phyloP scores from a whole-genome alignment of 345 rosid genomes.

The Lepidium africanum region DNA sequence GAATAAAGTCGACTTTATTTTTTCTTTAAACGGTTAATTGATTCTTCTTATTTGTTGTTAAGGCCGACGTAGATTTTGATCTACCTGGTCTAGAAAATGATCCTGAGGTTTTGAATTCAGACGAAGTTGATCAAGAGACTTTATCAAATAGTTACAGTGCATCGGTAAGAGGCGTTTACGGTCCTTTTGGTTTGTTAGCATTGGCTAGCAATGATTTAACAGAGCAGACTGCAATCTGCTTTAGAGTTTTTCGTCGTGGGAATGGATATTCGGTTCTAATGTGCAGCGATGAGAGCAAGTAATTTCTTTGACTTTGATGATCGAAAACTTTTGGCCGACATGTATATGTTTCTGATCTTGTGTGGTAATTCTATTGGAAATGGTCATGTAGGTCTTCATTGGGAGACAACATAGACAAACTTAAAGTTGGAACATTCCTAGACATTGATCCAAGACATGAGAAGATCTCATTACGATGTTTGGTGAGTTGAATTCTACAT shows the following conservation, averaged over 20 bases:
- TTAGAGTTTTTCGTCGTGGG: conserved; percentile 34
- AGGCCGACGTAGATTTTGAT: conserved; percentile 49
- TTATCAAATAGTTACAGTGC: conserved; percentile 24
- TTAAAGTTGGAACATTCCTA: conserved; percentile 32
- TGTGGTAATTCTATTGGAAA: not conserved
- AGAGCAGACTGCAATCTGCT: conserved; percentile 58
- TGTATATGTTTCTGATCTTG: not conserved
- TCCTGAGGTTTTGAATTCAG: conserved; percentile 25
- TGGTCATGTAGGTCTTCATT: conserved; percentile 40
- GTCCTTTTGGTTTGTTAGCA: conserved; percentile 60
- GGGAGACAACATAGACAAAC: conserved; percentile 23
- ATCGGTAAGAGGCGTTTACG: conserved; percentile 30
- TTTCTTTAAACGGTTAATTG: not conserved
- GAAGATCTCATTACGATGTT: conserved; percentile 43
- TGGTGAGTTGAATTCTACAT: conserved; percentile 24
- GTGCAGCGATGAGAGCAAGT: conserved; percentile 33
- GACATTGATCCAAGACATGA: conserved; percentile 36
- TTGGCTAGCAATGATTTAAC: conserved; percentile 47
- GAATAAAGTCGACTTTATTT: not conserved
- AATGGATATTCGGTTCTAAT: conserved; percentile 37
- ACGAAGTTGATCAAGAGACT: conserved; percentile 29
- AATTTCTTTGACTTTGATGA: not conserved
- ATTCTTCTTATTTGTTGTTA: not conserved
- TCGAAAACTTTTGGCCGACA: not conserved
- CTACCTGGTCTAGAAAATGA: conserved; percentile 10